Base-by-base conservation (phyloP, 768 basidiomycete genomes). In the Mycena epipterygia region DNA sequence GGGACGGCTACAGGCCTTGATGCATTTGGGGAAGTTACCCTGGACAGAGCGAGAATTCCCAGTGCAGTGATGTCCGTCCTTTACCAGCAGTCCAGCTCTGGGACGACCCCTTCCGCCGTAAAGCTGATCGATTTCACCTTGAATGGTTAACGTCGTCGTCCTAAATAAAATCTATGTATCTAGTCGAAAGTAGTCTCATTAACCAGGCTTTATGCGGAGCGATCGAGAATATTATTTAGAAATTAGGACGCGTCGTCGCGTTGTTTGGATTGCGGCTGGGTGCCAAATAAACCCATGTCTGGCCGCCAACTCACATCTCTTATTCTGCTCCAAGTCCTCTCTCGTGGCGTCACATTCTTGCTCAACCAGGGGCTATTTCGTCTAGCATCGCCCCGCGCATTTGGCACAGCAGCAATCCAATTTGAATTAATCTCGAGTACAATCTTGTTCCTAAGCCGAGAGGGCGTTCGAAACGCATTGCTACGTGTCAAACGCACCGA, bases 381-480 rank as follows among this genome's bases (percentile, higher is more conserved):
- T 0, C 85, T 96, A 32, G 91, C 93, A 2, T 91, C 95, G 0
- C 96, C 97, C 0, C 88, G 89, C 37, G 93, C 92, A 17, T 97
- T 95, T 77, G 93, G 97, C 13, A 96, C 94, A 0, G 96, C 95
- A 19, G 90, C 95, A 0, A 93, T 99, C 70, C 97, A 98, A 76
- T 96, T 99, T 80, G 98, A 99, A 78, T 89, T 98, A 30, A 77
- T 99, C 29, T 87, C 94, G 52, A 94, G 92, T 74, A 96, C 96
- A 14, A 94, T 97, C 75, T 85, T 99, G 49, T 98, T 99, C 79
- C 85, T 99, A 11, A 92, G 93, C 37, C 87, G 98, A n/a, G 98
- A 99, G 79, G 97, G 97, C 21, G 88, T 99, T 11, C 87, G 98
- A 44, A 95, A 93, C 78, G 91, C 94, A 8, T 86, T 98, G 6